Conservation (phyloP, 2,329 filamentous ascomycete genomes). For the Thielaviopsis cerberus region DNA sequence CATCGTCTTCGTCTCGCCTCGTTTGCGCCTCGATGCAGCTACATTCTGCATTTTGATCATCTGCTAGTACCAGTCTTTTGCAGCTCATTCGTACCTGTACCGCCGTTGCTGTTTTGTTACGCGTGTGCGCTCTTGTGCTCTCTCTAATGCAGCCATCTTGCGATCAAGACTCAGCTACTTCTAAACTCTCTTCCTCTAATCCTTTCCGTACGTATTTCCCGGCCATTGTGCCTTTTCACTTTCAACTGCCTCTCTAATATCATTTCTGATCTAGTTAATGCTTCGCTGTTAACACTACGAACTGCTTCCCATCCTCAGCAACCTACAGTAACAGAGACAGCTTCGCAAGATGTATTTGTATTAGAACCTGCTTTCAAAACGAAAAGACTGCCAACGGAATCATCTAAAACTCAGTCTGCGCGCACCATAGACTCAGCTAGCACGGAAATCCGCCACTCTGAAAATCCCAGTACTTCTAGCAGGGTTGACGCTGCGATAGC, state of each 20-base stretch:
- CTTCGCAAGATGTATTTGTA: neutral
- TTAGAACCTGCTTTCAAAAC: neutral
- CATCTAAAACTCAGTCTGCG: neutral
- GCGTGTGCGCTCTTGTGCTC: slow-evolving; percentile 2
- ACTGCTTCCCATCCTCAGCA: neutral
- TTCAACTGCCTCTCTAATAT: neutral
- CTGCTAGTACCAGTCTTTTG: neutral
- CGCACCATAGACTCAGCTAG: slow-evolving; percentile 2
- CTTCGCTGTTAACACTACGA: neutral
- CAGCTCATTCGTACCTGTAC: neutral
- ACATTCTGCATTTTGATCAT: slow-evolving; percentile 1
- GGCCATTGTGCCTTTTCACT: neutral
- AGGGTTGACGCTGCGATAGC: neutral
- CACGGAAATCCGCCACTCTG: neutral
- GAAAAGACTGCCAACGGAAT: neutral
- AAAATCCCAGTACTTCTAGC: neutral
- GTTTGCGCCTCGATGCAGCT: neutral
- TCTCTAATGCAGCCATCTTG: slow-evolving; percentile 1
- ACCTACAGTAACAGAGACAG: neutral
- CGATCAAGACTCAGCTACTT: neutral
- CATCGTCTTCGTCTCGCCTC: neutral
- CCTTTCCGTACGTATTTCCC: neutral
- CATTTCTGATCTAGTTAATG: neutral
- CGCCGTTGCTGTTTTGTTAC: neutral
- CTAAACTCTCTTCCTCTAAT: neutral